Evolutionary conservation across 148 eudicot genomes (phyloP), one percentile per base, ranked within the genome.

Genomic region (Heliamphora exappendiculata): DNA sequence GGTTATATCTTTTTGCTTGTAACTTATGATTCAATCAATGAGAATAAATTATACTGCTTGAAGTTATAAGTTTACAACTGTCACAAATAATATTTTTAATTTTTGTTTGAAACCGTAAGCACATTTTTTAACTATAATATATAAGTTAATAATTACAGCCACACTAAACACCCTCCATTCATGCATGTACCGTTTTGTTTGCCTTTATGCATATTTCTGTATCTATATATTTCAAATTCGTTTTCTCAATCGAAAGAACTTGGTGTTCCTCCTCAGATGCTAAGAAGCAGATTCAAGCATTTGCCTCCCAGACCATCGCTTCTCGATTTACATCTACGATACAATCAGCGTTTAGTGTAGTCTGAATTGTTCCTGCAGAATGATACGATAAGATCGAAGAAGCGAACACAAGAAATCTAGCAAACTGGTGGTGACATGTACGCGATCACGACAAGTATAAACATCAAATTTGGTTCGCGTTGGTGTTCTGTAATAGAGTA

Each of bases 241-340:
- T 54, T 42, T 53, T 72, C 44, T 36, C 51, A 53, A 72, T 54
- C 50, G n/a, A n/a, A 24, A 31, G 14, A 81, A 5, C 3, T 70
- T 29, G 68, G 9, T 55, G 59, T 11, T 75, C 81, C 74, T 69
- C 34, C 62, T 70, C 94, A 95, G 98, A 95, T 92, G 98, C 98
- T 58, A 94, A 92, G 89, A 94, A 94, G 86, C 98, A 94, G 88
- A 76, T 94, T 73, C 98, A 94, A 78, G 90, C 89, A 77, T 94
- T 92, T 84, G 98, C 98, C 74, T 82, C 98, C 28, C 96, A 92
- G 87, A 92, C 97, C 74, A 76, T 94, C 73, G 89, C 98, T 71
- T 86, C 91, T 83, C 96, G 93, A 47, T 74, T 94, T 75, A 62
- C 95, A 59, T 91, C 98, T 16, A 86, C 93, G 16, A 57, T 94